Percentiles rank a stretch among this genome's conserved stretches.
Evolutionary conservation across 306 rosid genomes (phyloP).

Genomic region (Heteromeles arbutifolia): DNA sequence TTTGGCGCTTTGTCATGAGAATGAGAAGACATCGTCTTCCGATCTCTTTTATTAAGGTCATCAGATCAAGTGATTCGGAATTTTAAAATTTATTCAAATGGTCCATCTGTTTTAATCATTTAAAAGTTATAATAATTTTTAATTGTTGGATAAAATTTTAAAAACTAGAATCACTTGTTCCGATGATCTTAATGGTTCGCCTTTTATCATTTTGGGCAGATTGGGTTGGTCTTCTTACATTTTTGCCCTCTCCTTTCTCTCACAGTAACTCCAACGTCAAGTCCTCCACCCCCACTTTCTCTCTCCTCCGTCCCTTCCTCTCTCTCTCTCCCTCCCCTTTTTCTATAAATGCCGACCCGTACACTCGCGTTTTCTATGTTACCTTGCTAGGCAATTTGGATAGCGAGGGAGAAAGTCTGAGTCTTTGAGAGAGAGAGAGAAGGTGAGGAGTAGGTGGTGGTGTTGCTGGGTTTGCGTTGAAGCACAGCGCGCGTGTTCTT

Average conservation of each 20-base stretch:
- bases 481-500: neutral
- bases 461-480: neutral
- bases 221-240: conserved; percentile 2
- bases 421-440: conserved; percentile 11
- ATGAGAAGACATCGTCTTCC: too few relatives aligned
- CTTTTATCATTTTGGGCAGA: too few relatives aligned
- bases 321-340: neutral
- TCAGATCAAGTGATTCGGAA: rapidly evolving
- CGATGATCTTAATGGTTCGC: rapidly evolving
- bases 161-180: rapidly evolving
- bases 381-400: conserved; percentile 13
- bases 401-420: neutral
- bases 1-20: neutral
- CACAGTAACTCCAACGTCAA: conserved; percentile 19
- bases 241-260: neutral
- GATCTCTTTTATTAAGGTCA: rapidly evolving
- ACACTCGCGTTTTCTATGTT: conserved; percentile 8
- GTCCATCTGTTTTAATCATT: rapidly evolving
- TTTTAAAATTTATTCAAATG: rapidly evolving
- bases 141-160: rapidly evolving
- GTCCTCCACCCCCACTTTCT: conserved; percentile 17
- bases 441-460: conserved; percentile 10
- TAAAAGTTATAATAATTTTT: too few relatives aligned
- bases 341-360: conserved; percentile 41
- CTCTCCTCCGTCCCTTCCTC: neutral